These are phyloP conservation scores for Sporisorium reilianum DNA, from an alignment of 1,284 basidiomycete species.

Conservation along the genomic window DNA sequence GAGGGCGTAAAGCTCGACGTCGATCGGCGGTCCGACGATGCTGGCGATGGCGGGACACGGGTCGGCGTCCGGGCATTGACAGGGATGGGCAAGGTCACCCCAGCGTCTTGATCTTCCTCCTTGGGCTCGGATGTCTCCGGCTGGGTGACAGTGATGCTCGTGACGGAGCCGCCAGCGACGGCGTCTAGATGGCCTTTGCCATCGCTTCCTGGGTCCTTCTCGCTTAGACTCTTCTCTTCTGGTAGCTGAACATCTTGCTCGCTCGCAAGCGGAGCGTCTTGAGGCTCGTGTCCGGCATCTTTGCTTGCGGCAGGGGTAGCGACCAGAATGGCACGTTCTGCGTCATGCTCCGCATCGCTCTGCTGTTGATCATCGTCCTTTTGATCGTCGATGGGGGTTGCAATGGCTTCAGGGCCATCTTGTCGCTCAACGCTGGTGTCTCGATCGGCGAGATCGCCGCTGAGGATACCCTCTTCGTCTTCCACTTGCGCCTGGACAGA, in stretches of 20 bases:
- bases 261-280: neutral
- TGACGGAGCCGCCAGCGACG: neutral
- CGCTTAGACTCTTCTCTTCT: neutral
- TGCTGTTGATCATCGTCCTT: neutral
- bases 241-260: neutral
- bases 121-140: neutral
- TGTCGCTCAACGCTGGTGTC: conserved; percentile 40
- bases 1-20: conserved; percentile 45
- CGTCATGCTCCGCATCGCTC: neutral
- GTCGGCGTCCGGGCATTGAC: conserved; percentile 6
- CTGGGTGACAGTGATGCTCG: neutral
- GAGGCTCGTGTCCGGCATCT: neutral
- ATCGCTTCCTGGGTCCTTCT: too few species aligned
- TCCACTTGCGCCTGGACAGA: neutral
- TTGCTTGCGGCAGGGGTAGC: neutral
- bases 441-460: conserved; percentile 43
- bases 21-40: conserved; percentile 42
- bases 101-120: neutral
- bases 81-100: neutral
- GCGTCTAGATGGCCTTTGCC: neutral
- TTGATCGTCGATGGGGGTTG: neutral
- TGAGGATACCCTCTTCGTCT: conserved; percentile 39
- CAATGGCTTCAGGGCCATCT: neutral
- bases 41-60: conserved; percentile 42
- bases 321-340: neutral